Percentiles rank a stretch among this genome's conserved stretches.
These are phyloP conservation scores for Aquanectria penicillioides DNA, from an alignment of 2,329 filamentous ascomycete species.

Conservation along the genomic window DNA sequence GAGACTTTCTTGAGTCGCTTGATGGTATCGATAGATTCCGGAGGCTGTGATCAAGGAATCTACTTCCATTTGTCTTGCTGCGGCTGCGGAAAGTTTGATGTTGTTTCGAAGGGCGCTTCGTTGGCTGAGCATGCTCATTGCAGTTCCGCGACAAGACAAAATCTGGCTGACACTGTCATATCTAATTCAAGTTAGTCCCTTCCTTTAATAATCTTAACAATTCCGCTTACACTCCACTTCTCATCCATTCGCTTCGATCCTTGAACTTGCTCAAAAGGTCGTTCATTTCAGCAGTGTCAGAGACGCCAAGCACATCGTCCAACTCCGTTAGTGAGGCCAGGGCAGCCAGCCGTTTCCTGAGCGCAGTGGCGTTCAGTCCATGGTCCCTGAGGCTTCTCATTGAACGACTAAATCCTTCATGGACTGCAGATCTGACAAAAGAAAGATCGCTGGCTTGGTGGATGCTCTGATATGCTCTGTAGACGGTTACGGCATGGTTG, in stretches of 20 bases:
- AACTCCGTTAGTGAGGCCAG: slow-evolving; percentile 83
- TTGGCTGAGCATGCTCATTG: slow-evolving; percentile 81
- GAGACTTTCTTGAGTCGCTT: slow-evolving; percentile 85
- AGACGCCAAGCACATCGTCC: slow-evolving; percentile 76
- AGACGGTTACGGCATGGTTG: slow-evolving; percentile 75
- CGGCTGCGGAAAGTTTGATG: slow-evolving; percentile 68
- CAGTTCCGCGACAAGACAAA: slow-evolving; percentile 82
- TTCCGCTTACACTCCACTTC: slow-evolving; percentile 75
- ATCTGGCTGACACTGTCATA: slow-evolving; percentile 84
- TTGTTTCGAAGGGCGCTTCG: slow-evolving; percentile 70
- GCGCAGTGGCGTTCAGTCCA: slow-evolving; percentile 59
- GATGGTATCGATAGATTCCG: slow-evolving; percentile 79
- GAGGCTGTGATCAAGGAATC: slow-evolving; percentile 81
- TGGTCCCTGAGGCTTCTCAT: slow-evolving; percentile 66
- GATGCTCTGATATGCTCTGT: slow-evolving; percentile 83
- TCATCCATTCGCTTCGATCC: slow-evolving; percentile 79
- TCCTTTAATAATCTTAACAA: background rate
- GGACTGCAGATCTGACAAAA: slow-evolving; percentile 66
- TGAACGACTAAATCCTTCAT: slow-evolving; percentile 69
- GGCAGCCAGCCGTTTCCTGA: slow-evolving; percentile 67
- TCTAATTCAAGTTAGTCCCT: slow-evolving; percentile 50
- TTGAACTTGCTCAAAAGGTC: slow-evolving; percentile 72
- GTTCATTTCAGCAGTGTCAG: slow-evolving; percentile 68
- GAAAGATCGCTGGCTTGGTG: slow-evolving; percentile 69
- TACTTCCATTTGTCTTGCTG: slow-evolving; percentile 78